phyloP scores from a whole-genome alignment of 352 stramenopile species.

The Hyaloperonospora arabidopsidis region DNA sequence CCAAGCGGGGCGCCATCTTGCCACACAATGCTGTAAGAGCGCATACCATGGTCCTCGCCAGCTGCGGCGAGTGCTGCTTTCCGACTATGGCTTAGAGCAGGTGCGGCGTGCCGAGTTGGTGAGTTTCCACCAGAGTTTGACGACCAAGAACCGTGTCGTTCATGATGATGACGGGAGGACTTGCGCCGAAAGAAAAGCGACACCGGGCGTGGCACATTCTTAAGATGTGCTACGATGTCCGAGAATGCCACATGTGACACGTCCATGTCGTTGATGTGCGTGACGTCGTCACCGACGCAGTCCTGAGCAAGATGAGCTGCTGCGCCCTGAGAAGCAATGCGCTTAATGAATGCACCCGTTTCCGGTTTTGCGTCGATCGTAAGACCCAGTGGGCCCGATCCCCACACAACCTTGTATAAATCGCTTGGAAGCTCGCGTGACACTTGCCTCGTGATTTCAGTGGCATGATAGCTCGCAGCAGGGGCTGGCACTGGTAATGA shows the following conservation, averaged over 20 bases:
- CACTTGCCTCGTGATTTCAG: slow-evolving; percentile 32
- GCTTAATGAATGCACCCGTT: slow-evolving; percentile 76
- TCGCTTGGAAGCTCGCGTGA: slow-evolving; percentile 32
- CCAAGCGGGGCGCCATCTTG: slow-evolving; percentile 66
- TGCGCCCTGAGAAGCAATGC: slow-evolving; percentile 63
- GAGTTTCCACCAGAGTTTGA: slow-evolving; percentile 30
- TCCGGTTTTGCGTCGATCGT: slow-evolving; percentile 69
- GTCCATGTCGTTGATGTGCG: slow-evolving; percentile 83
- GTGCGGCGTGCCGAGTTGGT: slow-evolving; percentile 35
- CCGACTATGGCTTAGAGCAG: slow-evolving; percentile 30
- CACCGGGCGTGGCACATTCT: slow-evolving; percentile 69
- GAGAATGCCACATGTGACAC: slow-evolving; percentile 63
- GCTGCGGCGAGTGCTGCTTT: slow-evolving; percentile 24
- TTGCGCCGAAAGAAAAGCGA: slow-evolving; percentile 70
- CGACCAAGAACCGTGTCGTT: slow-evolving; percentile 34
- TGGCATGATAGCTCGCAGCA: slow-evolving; percentile 12
- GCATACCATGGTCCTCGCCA: slow-evolving; percentile 31
- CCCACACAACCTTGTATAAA: slow-evolving; percentile 78
- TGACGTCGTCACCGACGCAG: slow-evolving; percentile 72
- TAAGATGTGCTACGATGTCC: slow-evolving; percentile 72
- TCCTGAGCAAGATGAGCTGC: slow-evolving; percentile 70
- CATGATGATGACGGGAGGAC: slow-evolving; percentile 14
- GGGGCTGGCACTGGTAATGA: slow-evolving; percentile 15
- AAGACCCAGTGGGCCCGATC: slow-evolving; percentile 58
- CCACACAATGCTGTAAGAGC: slow-evolving; percentile 83